Base-by-base conservation (phyloP, 164 flowering plant species). In the Saururus chinensis region DNA sequence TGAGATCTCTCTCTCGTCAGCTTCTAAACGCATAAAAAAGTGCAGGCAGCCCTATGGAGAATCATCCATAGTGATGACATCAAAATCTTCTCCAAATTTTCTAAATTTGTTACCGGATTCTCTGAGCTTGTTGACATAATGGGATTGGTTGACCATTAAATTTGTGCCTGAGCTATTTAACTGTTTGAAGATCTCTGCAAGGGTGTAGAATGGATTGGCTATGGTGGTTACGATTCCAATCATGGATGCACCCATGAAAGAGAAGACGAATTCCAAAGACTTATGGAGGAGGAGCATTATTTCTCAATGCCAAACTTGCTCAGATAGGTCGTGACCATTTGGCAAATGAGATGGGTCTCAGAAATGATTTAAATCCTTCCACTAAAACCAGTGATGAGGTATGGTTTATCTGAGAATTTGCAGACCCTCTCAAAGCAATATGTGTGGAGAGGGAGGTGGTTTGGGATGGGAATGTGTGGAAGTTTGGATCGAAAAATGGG, bases 181-280 rank as follows among this genome's bases (percentile, higher is more conserved):
- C 52, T 89, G 96, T 65, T 81, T 87, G 67, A 61, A 72, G 42
- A 85, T 73, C 62, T 89, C 95, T 0, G 81, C 45, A 7, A 81
- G 21, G 0, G 95, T 89, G 79, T 70, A 85, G 74, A 77, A 82
- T 0, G 96, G 95, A 60, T 87, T 89, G 21, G 84, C 89, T 3
- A 88, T 71, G 60, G 96, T 87, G 53, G 82, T 60, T n/a, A 81
- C 57, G 12, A 89, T 95, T 1, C 96, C 96, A 57, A 82, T 59
- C 77, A 83, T 77, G 66, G 92, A 84, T 19, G 92, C 85, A 0
- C 79, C 95, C 57, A 89, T 52, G 78, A 89, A 87, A n/a, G 89
- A 53, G 75, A 89, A 77, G 51, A 74, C 80, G 63, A 89, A 89
- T 63, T 89, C 95, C 0, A 83, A 66, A 59, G 71, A 77, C 78